Percentiles rank a stretch among this genome's conserved stretches.
These are phyloP conservation scores for Pyracantha coccinea DNA, from an alignment of 331 rosid genomes.

Conservation along the genomic window DNA sequence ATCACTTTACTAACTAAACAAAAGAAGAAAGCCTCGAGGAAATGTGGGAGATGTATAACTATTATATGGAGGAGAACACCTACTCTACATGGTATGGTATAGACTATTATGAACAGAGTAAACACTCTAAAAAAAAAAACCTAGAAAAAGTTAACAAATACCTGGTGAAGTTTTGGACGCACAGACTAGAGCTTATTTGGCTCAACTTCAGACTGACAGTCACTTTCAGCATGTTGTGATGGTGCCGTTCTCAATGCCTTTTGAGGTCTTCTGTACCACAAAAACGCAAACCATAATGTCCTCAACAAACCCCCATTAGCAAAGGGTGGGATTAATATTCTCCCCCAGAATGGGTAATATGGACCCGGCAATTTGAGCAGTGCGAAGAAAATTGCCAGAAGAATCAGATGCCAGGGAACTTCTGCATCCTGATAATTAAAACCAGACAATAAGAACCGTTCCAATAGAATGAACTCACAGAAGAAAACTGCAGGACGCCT, in stretches of 20 bases:
- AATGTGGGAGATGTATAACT: background rate
- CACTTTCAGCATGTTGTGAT: background rate
- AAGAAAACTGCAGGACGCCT: background rate
- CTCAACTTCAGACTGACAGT: conserved; percentile 8
- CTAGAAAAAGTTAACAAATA: conserved; percentile 1
- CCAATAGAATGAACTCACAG: background rate
- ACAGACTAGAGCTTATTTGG: conserved; percentile 4
- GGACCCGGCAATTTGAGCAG: conserved; percentile 84
- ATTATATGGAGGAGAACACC: background rate
- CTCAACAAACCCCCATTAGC: conserved; percentile 53
- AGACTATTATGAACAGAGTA: background rate
- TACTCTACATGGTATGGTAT: background rate
- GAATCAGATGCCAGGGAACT: conserved; percentile 93
- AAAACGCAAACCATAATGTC: conserved; percentile 27
- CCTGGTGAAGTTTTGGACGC: conserved; percentile 16
- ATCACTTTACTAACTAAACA: background rate
- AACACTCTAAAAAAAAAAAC: background rate
- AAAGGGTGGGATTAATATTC: conserved; percentile 74
- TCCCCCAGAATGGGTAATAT: conserved; percentile 83
- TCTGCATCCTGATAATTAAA: conserved; percentile 63
- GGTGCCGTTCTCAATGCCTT: background rate
- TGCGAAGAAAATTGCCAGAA: conserved; percentile 62
- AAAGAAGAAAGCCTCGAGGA: background rate
- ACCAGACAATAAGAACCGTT: conserved; percentile 12
- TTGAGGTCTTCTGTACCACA: conserved; percentile 31